These are phyloP conservation scores for Trebouxia gelatinosa DNA, from an alignment of 163 green algal genomes.

Conservation along the genomic window DNA sequence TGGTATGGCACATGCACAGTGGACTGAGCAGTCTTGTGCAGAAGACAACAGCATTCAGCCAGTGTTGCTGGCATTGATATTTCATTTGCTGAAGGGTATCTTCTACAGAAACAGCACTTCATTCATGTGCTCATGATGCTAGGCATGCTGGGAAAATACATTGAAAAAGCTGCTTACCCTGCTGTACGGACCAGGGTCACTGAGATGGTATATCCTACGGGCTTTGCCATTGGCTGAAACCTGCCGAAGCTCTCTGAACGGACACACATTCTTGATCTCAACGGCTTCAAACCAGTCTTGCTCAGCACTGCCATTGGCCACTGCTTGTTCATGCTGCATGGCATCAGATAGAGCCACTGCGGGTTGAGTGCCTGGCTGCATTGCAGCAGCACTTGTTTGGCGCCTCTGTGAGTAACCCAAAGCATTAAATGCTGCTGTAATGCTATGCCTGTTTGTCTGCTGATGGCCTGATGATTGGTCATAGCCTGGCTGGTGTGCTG, in stretches of 20 bases:
- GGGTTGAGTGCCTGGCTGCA: neutral
- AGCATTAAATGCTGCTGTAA: neutral
- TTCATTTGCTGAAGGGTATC: no score
- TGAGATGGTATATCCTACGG: conserved; percentile 29
- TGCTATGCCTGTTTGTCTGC: neutral
- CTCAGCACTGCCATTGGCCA: neutral
- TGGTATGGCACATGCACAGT: no score
- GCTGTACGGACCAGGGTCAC: conserved; percentile 41
- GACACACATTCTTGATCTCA: conserved; percentile 73
- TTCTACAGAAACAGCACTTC: no score
- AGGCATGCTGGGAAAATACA: no score
- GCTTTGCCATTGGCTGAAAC: conserved; percentile 34
- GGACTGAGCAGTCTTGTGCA: no score
- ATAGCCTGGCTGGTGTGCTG: neutral
- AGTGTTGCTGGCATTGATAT: no score
- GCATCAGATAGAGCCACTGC: neutral
- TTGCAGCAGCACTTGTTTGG: neutral
- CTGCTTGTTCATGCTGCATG: neutral
- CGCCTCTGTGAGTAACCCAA: neutral
- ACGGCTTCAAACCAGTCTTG: conserved; percentile 46
- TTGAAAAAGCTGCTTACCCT: conserved; percentile 33
- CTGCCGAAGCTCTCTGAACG: conserved; percentile 45
- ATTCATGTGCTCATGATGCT: no score
- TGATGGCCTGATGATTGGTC: neutral
- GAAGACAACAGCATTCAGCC: no score